Base-by-base conservation (phyloP, 2,329 filamentous ascomycete species). In the Penicillium brevicompactum region DNA sequence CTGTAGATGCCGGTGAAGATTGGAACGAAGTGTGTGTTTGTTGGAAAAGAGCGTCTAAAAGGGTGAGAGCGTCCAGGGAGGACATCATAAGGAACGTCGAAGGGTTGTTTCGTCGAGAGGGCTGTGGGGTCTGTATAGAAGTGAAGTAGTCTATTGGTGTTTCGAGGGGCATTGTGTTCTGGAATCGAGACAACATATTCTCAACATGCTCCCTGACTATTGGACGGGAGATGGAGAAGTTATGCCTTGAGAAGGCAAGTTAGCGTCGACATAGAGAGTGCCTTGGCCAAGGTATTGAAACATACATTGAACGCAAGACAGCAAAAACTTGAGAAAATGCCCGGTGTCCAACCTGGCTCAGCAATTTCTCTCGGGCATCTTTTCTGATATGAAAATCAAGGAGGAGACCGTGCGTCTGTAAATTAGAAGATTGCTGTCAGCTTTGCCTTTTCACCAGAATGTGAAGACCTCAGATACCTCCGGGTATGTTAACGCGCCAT, bases 311-410 rank as follows among this genome's bases (percentile, higher is more conserved):
- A 71, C 84, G 84, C 55, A 85, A 82, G 75, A 91, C 87, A 66
- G 92, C 90, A 56, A 90, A 85, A 11, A 93, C 90, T 60, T 90
- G 83, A 66, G 89, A 87, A 69, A 92, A 89, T 47, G 90, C 89
- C 59, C 88, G 86, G 70, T 89, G 86, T 52, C 89, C 91, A 53
- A 97, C 88, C 70, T 93, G 89, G 58, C 83, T 82, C 55, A 87
- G 76, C 46, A 87, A 82, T 60, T 81, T 92, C 67, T 96, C 90
- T 42, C 94, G 86, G 41, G 91, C 92, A 74, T 93, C 91, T 64
- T 95, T 91, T 47, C 90, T 92, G 66, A 97, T 91, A 76, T 96
- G 91, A 72, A 96, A 93, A 66, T 96, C 91, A 53, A 91, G 84
- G 79, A 97, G 87, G 59, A 86, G 78, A 46, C 82, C 82, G 56